Base-by-base conservation (phyloP, 148 eudicot species). In the Amaranthus palmeri region DNA sequence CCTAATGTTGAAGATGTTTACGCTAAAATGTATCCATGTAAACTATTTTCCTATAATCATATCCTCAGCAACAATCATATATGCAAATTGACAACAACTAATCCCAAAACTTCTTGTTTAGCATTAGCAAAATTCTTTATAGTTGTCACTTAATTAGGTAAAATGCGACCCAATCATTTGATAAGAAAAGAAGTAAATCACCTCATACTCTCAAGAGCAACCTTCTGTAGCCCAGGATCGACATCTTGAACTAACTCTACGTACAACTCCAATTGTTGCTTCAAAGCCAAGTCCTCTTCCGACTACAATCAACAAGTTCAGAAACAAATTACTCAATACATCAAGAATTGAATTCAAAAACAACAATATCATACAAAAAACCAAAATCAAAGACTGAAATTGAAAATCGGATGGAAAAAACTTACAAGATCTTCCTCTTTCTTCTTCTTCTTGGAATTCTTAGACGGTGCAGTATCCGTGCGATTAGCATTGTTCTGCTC, bases 191-290 rank as follows among this genome's bases (percentile, higher is more conserved):
- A 25, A 25, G 36, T 25, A 15, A 64, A 44, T 72, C 72, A 93
- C 98, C 98, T 89, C 97, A 93, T 86, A 77, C 90, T 87, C 82
- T 93, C 98, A 8, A 93, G 96, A 54, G 98, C 97, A 64, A 77
- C 83, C 71, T 79, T 85, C 69, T 89, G 98, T 76, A 93, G 70
- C 43, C 79, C 88, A 4, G 88, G 83, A 77, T 93, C 96, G 14
- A 91, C 44, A 80, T 91, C 98, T 75, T 91, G 92, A 76, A 77
- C 92, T 74, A 91, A 78, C 74, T 93, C 93, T n/a, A 93, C 96
- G 58, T 91, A 93, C 72, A 93, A 75, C 74, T 93, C 97, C 85
- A 93, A 65, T 54, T 89, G 91, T 81, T 91, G 93, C 84, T 93
- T 93, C 81, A 91, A 71, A 51, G 96, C 98, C 85, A 93, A 85